Evolutionary conservation across 2,329 filamentous ascomycete species (phyloP).

Genomic region (Thermomyces lanuginosus): DNA sequence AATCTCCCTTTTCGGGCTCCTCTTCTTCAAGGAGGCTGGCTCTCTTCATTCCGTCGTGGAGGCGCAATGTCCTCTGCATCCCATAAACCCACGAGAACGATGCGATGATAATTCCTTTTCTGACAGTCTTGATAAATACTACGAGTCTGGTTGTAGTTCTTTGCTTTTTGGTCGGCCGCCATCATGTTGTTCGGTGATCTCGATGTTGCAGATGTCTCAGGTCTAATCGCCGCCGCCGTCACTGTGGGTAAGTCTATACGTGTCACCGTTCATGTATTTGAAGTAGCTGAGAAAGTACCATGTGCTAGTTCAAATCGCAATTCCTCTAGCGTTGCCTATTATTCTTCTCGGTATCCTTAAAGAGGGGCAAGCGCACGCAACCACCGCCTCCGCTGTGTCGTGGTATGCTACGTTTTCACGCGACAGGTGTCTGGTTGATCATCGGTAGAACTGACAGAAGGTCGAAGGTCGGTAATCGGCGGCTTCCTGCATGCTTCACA

Average conservation of each 20-base stretch:
- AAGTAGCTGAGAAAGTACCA: too few relatives aligned
- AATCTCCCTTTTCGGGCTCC: too few relatives aligned
- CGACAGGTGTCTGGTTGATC: conserved; percentile 1
- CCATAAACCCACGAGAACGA: too few relatives aligned
- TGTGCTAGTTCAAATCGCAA: conserved; percentile 23
- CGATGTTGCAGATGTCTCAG: conserved; percentile 25
- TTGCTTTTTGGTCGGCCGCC: too few relatives aligned
- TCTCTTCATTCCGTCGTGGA: too few relatives aligned
- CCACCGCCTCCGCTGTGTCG: conserved; percentile 21
- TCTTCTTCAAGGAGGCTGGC: too few relatives aligned
- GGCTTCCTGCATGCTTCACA: conserved; percentile 23
- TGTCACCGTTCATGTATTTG: too few relatives aligned
- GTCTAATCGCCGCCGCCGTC: conserved; percentile 24
- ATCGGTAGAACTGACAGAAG: conserved; percentile 4
- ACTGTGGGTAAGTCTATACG: too few relatives aligned
- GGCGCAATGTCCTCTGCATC: too few relatives aligned
- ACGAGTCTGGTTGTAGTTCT: too few relatives aligned
- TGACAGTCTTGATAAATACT: too few relatives aligned
- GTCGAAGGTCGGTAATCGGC: conserved; percentile 25
- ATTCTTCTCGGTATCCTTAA: conserved; percentile 21
- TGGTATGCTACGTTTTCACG: conserved; percentile 6
- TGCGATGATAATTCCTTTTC: too few relatives aligned
- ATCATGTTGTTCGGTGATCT: conserved; percentile 8
- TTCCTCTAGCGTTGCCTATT: conserved; percentile 21
- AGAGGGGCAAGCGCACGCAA: conserved; percentile 22